Conservation (phyloP, 139 green algal species). For the Chlamydomonas incerta region DNA sequence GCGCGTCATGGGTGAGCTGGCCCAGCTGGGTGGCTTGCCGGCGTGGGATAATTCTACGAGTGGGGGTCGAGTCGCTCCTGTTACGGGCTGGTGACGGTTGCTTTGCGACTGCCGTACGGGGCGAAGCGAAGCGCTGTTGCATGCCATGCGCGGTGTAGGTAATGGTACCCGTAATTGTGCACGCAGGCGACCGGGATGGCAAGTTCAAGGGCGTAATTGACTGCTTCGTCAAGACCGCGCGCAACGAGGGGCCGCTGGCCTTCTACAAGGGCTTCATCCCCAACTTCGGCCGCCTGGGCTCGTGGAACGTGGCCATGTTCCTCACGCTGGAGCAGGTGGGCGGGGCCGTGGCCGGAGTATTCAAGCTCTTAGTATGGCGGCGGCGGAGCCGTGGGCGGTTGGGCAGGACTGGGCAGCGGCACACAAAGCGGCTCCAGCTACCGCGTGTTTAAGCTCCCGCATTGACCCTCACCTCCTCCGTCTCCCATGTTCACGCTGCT, state of each 20-base stretch:
- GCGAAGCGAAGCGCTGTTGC: too few species aligned
- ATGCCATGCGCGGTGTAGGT: too few species aligned
- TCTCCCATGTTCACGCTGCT: neutral
- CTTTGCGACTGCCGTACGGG: too few species aligned
- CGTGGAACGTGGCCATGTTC: conserved; percentile 98
- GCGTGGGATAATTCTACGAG: too few species aligned
- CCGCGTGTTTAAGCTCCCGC: too few species aligned
- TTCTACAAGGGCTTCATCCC: conserved; percentile 99
- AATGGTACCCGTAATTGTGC: too few species aligned
- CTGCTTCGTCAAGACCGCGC: conserved; percentile 94
- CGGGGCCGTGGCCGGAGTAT: neutral
- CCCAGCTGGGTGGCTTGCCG: too few species aligned
- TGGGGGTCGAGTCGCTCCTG: too few species aligned
- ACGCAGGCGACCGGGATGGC: conserved; percentile 69
- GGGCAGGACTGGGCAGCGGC: neutral
- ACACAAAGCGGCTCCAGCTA: too few species aligned
- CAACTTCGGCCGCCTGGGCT: conserved; percentile 91
- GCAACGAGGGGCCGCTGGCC: conserved; percentile 84
- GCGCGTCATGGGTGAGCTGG: conserved; percentile 90
- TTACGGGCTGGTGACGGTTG: too few species aligned
- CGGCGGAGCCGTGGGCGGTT: neutral
- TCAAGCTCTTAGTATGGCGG: neutral
- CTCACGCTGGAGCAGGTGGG: conserved; percentile 93
- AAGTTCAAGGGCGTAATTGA: conserved; percentile 90
- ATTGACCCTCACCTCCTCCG: too few species aligned